Conservation (phyloP, 768 basidiomycete genomes). For the Scleroderma citrinum region DNA sequence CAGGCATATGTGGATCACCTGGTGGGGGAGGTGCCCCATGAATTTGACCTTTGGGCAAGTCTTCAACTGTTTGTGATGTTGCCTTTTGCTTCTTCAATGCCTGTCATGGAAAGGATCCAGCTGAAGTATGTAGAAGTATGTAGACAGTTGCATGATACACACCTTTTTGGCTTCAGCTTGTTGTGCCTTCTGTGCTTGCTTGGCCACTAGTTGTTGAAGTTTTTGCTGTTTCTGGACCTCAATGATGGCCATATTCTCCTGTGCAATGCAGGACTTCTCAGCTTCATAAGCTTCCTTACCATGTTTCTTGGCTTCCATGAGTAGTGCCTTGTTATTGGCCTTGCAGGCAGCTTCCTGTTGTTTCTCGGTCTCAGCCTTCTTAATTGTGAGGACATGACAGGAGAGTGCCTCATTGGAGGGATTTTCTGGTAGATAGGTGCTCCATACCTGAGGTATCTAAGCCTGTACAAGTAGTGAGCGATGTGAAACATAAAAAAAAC, state of each 20-base stretch:
- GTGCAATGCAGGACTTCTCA: neutral
- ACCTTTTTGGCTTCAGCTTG: neutral
- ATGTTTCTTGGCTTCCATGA: neutral
- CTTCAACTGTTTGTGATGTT: neutral
- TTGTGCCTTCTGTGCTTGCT: neutral
- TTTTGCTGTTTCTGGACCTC: conserved; percentile 1
- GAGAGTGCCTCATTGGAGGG: neutral
- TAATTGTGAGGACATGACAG: neutral
- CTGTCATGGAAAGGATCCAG: neutral
- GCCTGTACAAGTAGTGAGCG: neutral
- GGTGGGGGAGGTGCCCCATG: neutral
- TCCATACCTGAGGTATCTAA: conserved; percentile 27
- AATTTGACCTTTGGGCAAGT: neutral
- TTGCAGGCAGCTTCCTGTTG: neutral
- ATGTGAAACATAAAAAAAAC: conserved; percentile 1
- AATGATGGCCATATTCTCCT: neutral
- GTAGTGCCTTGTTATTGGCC: neutral
- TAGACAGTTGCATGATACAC: too few relatives aligned
- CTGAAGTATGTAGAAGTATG: neutral
- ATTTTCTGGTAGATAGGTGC: conserved; percentile 6
- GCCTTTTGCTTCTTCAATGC: neutral
- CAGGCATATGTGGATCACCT: neutral
- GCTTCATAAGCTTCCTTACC: conserved; percentile 2
- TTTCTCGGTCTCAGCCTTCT: neutral
- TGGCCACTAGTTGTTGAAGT: neutral